Percentiles rank a stretch among this genome's conserved stretches.
Evolutionary conservation across 768 basidiomycete species (phyloP).

Genomic region (Suillus sp.): DNA sequence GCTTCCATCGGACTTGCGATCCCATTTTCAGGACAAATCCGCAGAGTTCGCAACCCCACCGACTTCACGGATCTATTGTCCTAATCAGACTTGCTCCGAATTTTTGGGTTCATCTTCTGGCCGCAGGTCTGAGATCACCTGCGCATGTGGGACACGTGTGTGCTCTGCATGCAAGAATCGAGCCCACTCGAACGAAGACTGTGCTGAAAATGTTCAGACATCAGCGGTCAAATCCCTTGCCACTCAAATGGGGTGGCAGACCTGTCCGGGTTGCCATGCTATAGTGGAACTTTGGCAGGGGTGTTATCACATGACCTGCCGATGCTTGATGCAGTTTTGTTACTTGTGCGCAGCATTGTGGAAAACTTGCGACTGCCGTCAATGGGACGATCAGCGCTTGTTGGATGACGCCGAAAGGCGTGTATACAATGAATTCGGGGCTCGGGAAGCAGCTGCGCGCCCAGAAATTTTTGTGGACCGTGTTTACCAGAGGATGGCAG

Average conservation of each 20-base stretch:
- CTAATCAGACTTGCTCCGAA: constrained; percentile 49
- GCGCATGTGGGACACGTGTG: constrained; percentile 43
- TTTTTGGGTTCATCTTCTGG: constrained; percentile 49
- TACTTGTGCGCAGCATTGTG: constrained; percentile 63
- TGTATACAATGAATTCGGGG: constrained; percentile 27
- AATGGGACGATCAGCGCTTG: constrained; percentile 61
- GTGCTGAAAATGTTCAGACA: constrained; percentile 44
- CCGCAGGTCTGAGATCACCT: constrained; percentile 29
- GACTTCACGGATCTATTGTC: constrained; percentile 50
- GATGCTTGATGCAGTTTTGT: constrained; percentile 54
- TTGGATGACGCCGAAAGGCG: constrained; percentile 28
- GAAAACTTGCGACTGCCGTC: constrained; percentile 62
- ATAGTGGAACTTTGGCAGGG: constrained; percentile 59
- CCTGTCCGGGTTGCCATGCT: constrained; percentile 58
- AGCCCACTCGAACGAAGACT: constrained; percentile 43
- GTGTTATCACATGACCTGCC: constrained; percentile 69
- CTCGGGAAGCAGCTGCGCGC: constrained; percentile 13
- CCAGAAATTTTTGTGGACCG: constrained; percentile 24
- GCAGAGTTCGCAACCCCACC: constrained; percentile 47
- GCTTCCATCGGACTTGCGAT: constrained; percentile 30
- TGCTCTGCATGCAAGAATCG: constrained; percentile 54
- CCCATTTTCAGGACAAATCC: constrained; percentile 43
- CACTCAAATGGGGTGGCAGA: constrained; percentile 53
- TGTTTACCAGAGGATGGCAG: constrained; percentile 29
- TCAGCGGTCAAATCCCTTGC: constrained; percentile 50